Percentiles rank a stretch among this genome's conserved stretches.
Evolutionary conservation across 177 flowering plant genomes (phyloP).

Genomic region (Vitis hybrid): DNA sequence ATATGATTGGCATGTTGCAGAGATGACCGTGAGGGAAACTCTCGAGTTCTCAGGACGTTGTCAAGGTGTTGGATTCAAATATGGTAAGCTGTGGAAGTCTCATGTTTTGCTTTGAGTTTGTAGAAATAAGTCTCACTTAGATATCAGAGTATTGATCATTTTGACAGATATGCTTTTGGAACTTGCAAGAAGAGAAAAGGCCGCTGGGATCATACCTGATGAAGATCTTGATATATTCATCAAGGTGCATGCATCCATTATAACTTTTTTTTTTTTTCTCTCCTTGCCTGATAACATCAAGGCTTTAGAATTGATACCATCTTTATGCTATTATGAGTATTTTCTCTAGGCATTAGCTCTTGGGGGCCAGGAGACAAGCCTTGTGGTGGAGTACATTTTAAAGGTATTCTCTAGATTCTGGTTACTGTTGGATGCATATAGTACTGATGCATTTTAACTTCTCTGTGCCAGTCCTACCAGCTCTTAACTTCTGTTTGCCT

Average conservation of each 20-base stretch:
- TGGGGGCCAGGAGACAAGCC: conserved; percentile 72
- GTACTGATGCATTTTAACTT: background rate
- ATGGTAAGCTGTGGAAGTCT: conserved; percentile 49
- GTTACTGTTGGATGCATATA: background rate
- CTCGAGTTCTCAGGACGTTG: conserved; percentile 86
- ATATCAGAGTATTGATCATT: conserved; percentile 4
- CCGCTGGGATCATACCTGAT: conserved; percentile 79
- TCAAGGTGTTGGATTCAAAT: conserved; percentile 91
- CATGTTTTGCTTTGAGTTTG: background rate
- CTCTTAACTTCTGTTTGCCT: background rate
- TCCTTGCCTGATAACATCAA: background rate
- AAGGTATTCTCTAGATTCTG: conserved; percentile 60
- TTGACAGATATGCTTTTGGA: conserved; percentile 88
- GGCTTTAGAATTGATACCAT: conserved; percentile 5
- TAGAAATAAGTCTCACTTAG: conserved; percentile 3
- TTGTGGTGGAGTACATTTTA: conserved; percentile 80
- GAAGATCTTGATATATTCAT: conserved; percentile 96
- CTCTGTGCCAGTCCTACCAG: background rate
- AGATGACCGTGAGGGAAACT: conserved; percentile 95
- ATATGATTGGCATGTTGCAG: conserved; percentile 83
- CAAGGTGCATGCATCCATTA: conserved; percentile 53
- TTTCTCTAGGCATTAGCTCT: conserved; percentile 74
- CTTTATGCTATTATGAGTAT: background rate
- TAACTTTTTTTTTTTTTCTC: background rate
- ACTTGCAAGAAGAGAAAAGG: conserved; percentile 89